Evolutionary conservation across 2,329 filamentous ascomycete species (phyloP), one percentile per base, ranked within the genome.

Genomic region (Aspergillus sp.): DNA sequence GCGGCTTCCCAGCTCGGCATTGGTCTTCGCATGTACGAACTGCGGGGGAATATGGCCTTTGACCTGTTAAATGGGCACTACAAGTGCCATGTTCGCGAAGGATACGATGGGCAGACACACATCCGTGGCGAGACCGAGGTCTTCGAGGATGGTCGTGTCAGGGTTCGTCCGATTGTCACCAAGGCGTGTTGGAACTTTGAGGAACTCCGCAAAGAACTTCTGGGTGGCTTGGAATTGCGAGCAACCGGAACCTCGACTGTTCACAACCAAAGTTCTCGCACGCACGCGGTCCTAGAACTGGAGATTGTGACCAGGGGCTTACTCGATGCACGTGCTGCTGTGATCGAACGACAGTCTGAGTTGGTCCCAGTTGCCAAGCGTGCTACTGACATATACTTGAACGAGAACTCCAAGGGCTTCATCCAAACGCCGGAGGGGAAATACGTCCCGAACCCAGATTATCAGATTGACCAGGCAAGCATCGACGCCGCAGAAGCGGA

Each of bases 211-310:
- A 19, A 49, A 1, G 61, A 64, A 42, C 51, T 78, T 0, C 57
- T 62, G 2, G 38, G 38, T 3, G 72, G 67, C 0, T 59, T 76
- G 1, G 58, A 61, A 10, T 54, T 62, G 4, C 58, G 74, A 17
- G 61, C 64, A 3, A 71, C 67, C 0, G 74, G 72, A 2, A 65
- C 69, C 5, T 78, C 76, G 2, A 68, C 64, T 0, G 57, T 77
- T 0, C 75, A 78, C 53, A 71, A 77, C 46, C 67, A 76, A 51
- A 78, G 75, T 50, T 77, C 75, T 0, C 66, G 76, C 3, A 77
- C 76, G 0, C 75, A 78, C 56, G 75, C 75, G 0, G 60, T 78
- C 0, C 45, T 78, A 3, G 69, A 77, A 51, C 50, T 78, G 0
- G 76, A 78, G 49, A 64, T 78, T 34, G 57, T 78, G 5, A 77